phyloP scores from a whole-genome alignment of 1,284 basidiomycete species.

The Moniliella sp. region DNA sequence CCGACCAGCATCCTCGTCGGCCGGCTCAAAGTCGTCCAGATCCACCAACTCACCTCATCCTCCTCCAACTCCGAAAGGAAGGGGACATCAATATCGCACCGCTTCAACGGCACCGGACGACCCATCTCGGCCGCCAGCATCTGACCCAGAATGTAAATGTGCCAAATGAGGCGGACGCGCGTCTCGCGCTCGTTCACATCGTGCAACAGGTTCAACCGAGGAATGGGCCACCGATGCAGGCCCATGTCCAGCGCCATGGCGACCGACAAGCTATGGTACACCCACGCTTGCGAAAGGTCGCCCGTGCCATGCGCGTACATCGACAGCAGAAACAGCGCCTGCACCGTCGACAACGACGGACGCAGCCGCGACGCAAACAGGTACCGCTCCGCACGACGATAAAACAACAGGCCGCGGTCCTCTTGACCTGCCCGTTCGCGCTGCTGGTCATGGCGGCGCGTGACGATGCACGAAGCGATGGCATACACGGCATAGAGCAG shows the following conservation, averaged over 20 bases:
- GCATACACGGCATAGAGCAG: too few relatives aligned
- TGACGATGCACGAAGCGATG: too few relatives aligned
- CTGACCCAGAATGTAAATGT: constrained; percentile 36
- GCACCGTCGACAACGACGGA: constrained; percentile 19
- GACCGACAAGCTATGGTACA: constrained; percentile 34
- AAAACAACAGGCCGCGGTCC: not conserved
- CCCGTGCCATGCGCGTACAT: constrained; percentile 36
- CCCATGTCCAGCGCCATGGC: constrained; percentile 36
- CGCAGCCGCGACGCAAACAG: constrained; percentile 14
- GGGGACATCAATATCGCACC: constrained; percentile 33
- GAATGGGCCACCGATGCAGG: constrained; percentile 29
- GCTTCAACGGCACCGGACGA: constrained; percentile 33
- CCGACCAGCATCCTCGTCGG: not conserved
- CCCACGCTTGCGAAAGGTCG: constrained; percentile 35
- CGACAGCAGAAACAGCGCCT: constrained; percentile 35
- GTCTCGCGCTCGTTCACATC: constrained; percentile 26
- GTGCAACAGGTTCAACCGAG: constrained; percentile 13
- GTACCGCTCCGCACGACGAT: constrained; percentile 8
- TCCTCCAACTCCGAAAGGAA: constrained; percentile 33
- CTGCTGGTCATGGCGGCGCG: too few relatives aligned
- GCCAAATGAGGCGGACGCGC: constrained; percentile 36
- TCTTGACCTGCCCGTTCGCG: constrained; percentile 16
- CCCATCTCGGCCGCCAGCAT: constrained; percentile 36
- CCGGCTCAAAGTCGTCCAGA: constrained; percentile 3
- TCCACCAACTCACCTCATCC: constrained; percentile 37